Conservation (phyloP, 2,329 filamentous ascomycete genomes). For the Hymenoscyphus scutula region DNA sequence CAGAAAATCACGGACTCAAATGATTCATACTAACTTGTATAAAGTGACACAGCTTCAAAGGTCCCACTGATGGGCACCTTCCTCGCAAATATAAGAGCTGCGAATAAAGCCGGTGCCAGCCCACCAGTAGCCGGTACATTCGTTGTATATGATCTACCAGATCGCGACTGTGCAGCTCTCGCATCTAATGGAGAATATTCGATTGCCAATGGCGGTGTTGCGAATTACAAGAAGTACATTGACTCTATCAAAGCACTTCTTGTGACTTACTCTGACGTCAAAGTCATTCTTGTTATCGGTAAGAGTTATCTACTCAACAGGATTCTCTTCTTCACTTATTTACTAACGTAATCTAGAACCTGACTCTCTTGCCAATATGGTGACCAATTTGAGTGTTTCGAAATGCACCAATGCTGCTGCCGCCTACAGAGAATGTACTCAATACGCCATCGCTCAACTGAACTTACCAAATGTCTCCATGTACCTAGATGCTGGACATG, state of each 20-base stretch:
- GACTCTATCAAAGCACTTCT: conserved; percentile 53
- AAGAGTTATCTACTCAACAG: conserved; percentile 15
- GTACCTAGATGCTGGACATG: conserved; percentile 64
- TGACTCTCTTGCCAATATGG: conserved; percentile 60
- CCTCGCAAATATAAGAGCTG: conserved; percentile 45
- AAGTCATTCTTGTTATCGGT: conserved; percentile 48
- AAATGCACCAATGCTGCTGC: conserved; percentile 53
- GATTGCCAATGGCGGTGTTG: conserved; percentile 48
- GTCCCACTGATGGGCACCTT: conserved; percentile 48
- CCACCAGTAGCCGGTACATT: conserved; percentile 48
- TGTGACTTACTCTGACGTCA: conserved; percentile 52
- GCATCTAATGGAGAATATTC: conserved; percentile 62
- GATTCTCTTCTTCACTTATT: not conserved
- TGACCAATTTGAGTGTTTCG: conserved; percentile 55
- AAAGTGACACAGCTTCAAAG: conserved; percentile 45
- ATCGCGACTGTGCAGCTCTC: conserved; percentile 61
- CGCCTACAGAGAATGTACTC: conserved; percentile 54
- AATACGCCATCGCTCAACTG: conserved; percentile 54
- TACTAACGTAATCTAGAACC: conserved; percentile 44
- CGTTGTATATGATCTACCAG: conserved; percentile 62
- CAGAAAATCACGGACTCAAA: too few relatives aligned
- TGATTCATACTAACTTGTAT: too few relatives aligned
- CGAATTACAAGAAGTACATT: conserved; percentile 53
- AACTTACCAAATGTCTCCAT: conserved; percentile 61
- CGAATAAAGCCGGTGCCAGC: conserved; percentile 48